Evolutionary conservation across 345 rosid genomes (phyloP), one percentile per base, ranked within the genome.

Genomic region (Fremontodendron californicum): DNA sequence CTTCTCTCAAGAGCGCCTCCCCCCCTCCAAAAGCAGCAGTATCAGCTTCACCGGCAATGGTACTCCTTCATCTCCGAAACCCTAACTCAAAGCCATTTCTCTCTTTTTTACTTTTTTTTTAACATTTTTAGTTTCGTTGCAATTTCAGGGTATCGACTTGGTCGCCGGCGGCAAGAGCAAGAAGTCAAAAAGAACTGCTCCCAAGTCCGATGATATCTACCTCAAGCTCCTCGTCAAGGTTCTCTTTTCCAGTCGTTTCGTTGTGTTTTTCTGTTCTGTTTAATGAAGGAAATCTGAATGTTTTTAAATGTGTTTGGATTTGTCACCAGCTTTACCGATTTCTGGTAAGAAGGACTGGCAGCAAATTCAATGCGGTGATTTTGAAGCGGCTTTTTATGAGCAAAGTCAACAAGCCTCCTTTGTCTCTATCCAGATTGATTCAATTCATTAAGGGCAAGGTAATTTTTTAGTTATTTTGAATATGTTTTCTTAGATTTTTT

Each of bases 171-270:
- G 94, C 52, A 89, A 92, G 97, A 86, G 89, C 83, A 92, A 90
- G 87, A 88, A 86, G 86, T 84, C 91, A 46, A 89, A 89, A 83
- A 77, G 94, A 13, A 90, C 90, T 5, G 91, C 89, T 0, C 92
- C 97, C 9, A 92, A 89, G 63, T 90, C 94, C 15, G 84, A 90
- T 13, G 97, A 92, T 86, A 78, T 92, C 75, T 92, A 90, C 76
- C 92, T 92, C 71, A 92, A 90, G 87, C 92, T 92, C n/a, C 91
- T 92, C 73, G 97, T 92, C 77, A 92, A 92, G 92, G 92, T 92
- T 27, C 25, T n/a, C 23, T 6, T 16, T 62, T 16, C 21, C 2
- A 9, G 1, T 13, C 8, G 31, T 18, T 43, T 13, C 18, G 5
- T 11, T 33, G 3, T 37, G 6, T 64, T n/a, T 11, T 31, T 65